phyloP scores from a whole-genome alignment of 2,329 filamentous ascomycete genomes.

The Cercospora sp. region DNA sequence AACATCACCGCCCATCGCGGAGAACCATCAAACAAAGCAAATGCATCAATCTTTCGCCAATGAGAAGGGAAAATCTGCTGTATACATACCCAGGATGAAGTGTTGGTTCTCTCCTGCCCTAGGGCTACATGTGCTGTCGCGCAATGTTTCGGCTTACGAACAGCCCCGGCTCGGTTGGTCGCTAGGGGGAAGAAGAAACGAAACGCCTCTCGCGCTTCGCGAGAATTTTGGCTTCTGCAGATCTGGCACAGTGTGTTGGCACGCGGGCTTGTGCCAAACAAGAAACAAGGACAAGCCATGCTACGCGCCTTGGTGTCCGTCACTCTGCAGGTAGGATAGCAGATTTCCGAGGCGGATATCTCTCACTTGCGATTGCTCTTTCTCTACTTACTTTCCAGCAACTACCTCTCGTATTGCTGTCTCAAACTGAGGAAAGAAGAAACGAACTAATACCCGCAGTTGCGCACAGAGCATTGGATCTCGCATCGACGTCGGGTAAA shows the following conservation, averaged over 20 bases:
- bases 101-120: not conserved
- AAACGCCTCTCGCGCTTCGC: slow-evolving; percentile 5
- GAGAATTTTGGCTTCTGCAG: slow-evolving; percentile 13
- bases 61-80: not conserved
- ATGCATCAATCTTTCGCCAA: not conserved
- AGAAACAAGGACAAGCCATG: slow-evolving; percentile 13
- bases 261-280: slow-evolving; percentile 10
- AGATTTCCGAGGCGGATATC: not conserved
- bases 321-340: slow-evolving; percentile 4
- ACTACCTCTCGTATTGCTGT: not conserved
- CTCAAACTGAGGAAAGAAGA: not conserved
- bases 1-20: not conserved
- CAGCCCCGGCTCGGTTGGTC: not conserved
- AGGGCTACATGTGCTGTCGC: not conserved
- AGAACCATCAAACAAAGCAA: not conserved
- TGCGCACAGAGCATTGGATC: not conserved
- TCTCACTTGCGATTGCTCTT: not conserved
- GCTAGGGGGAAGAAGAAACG: not conserved
- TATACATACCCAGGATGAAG: not conserved
- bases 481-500: not conserved
- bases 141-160: not conserved
- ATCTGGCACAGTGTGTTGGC: slow-evolving; percentile 8
- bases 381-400: not conserved
- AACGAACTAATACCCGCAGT: not conserved
- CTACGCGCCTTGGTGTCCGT: slow-evolving; percentile 5